phyloP scores from a whole-genome alignment of 2,329 filamentous ascomycete species.

The Beauveria medogensis region DNA sequence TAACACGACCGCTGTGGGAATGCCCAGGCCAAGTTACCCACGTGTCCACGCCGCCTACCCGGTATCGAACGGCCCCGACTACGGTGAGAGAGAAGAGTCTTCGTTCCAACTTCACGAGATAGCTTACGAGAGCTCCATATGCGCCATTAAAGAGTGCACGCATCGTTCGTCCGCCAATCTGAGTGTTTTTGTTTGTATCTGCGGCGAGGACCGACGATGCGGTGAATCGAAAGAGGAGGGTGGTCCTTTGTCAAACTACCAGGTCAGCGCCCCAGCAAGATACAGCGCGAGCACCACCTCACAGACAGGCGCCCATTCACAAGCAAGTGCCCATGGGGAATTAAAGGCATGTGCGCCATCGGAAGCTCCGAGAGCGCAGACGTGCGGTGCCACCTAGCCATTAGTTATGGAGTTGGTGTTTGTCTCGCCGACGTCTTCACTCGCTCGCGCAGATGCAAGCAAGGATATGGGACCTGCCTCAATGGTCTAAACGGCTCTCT shows the following conservation, averaged over 20 bases:
- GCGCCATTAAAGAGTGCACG: neutral
- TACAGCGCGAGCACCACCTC: neutral
- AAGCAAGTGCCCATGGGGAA: neutral
- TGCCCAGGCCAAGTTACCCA: neutral
- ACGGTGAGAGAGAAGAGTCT: no score
- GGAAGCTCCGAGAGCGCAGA: neutral
- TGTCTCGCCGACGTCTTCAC: no score
- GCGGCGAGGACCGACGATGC: neutral
- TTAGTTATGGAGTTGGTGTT: neutral
- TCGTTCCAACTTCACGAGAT: no score
- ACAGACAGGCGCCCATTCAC: neutral
- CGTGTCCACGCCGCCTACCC: neutral
- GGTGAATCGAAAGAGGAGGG: neutral
- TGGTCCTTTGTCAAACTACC: neutral
- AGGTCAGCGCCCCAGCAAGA: neutral
- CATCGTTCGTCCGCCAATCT: neutral
- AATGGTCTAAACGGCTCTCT: slow-evolving; percentile 1
- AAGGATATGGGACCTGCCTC: neutral
- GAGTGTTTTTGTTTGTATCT: neutral
- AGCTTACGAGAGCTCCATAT: neutral
- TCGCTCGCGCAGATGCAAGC: neutral
- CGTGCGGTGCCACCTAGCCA: neutral
- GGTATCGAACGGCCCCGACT: neutral
- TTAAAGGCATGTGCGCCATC: slow-evolving; percentile 1
- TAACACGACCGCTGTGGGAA: neutral